Conservation (phyloP, 305 asterid species). For the Solanum aculeatissimum region DNA sequence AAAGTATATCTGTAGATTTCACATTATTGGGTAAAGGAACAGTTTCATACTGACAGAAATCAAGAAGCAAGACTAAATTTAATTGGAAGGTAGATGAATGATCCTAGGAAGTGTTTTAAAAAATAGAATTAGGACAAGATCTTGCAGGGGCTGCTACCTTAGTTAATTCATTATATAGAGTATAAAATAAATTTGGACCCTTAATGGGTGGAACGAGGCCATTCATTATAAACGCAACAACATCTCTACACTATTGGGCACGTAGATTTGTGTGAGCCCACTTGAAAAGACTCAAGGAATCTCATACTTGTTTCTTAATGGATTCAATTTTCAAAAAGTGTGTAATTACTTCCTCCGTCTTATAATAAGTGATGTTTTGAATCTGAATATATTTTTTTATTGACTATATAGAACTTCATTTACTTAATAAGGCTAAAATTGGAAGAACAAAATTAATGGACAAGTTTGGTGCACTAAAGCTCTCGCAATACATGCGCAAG, state of each 20-base stretch:
- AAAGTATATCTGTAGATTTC: not conserved
- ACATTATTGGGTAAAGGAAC: conserved; percentile 15
- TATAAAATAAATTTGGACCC: conserved; percentile 1
- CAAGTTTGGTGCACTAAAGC: no score
- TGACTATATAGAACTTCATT: not conserved
- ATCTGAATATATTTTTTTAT: not conserved
- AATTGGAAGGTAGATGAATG: conserved; percentile 8
- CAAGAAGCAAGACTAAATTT: conserved; percentile 2
- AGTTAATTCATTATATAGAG: not conserved
- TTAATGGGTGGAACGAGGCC: conserved; percentile 44
- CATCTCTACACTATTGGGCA: conserved; percentile 47
- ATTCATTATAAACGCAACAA: conserved; percentile 31
- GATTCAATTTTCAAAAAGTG: not conserved
- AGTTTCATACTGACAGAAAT: conserved; percentile 8
- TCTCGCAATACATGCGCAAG: accelerated
- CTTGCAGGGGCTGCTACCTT: conserved; percentile 5
- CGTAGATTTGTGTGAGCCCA: conserved; percentile 70
- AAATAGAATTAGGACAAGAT: conserved; percentile 13
- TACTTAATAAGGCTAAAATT: not conserved
- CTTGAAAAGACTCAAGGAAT: conserved; percentile 45
- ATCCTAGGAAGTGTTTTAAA: conserved; percentile 17
- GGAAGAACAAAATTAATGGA: not conserved
- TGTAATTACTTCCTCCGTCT: not conserved
- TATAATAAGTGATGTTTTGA: not conserved
- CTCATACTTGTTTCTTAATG: conserved; percentile 39